Base-by-base conservation (phyloP, 192 early-diverging fungal species). In the Coemansia pectinata region DNA sequence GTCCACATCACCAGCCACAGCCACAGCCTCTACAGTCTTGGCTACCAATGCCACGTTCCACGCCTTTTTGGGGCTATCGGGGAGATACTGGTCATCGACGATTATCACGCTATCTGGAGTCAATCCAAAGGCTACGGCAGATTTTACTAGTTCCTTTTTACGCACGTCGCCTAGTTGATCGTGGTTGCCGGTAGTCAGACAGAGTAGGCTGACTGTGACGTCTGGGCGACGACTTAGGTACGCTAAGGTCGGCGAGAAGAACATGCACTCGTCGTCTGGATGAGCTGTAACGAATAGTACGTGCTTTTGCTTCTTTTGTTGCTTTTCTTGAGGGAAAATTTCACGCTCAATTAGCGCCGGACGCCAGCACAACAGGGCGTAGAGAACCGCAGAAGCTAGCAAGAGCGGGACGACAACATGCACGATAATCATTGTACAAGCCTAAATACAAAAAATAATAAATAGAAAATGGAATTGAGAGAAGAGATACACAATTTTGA, bases 241-340 rank as follows among this genome's bases (percentile, higher is more conserved):
- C 38, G 87, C 70, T 1, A 96, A 66, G 9, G 92, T 92, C 0
- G 95, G 95, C 12, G 88, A 87, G 85, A 98, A 98, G 82, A 98
- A 98, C 95, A 97, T 96, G 86, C 93, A 95, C 69, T 98, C 97
- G 77, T 98, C 97, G 85, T 98, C 97, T 0, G 97, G 97, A 76
- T 98, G 96, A 7, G 96, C 92, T 17, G 88, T 94, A 14, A 95
- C 81, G 15, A 96, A 74, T 6, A 93, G 83, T 7, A 80, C 84
- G 57, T 78, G 78, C 38, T 76, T 78, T 65, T 76, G 70, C 41
- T 63, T 64, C 55, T 81, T 81, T 34, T 47, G 42, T 10, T 50
- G 73, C 81, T 84, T 84, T 21, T 61, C 73, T 41, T 44, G 19
- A 3, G 73, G 76, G 8, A 79, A 65, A n/a, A 84, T 55, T 1